Base-by-base conservation (phyloP, 306 rosid genomes). In the Trifolium pratense region DNA sequence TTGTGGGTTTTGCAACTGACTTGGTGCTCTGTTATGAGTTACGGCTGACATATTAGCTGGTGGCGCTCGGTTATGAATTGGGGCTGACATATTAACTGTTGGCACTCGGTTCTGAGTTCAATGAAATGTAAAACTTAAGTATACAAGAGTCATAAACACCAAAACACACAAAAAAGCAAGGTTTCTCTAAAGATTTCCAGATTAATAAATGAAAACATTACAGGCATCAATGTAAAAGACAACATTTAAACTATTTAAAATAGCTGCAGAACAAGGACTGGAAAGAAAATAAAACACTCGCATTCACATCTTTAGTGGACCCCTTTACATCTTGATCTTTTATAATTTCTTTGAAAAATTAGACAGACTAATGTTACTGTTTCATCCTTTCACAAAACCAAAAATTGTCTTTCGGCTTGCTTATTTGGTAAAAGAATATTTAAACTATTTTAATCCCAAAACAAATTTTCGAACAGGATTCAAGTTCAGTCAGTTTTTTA, bases 51-150 rank as follows among this genome's bases (percentile, higher is more conserved):
- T 18, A 70, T 29, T 83, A 68, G 43, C 45, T 32, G 65, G 84
- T 37, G 70, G 78, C 53, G 46, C 87, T 29, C 13, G 40, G 39
- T 59, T 59, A 31, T 59, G 89, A 84, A 82, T 81, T 23, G 79
- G 59, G 40, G 52, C 76, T 26, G 86, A 31, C 58, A 21, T 18
- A 72, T 45, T 83, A 68, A 48, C 40, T 17, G 65, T 80, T 49
- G 72, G 78, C 48, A 57, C 84, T 69, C 80, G 84, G 68, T 34
- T 85, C 92, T 93, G 68, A 83, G 73, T 87, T 81, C 37, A 81
- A 78, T 61, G 18, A 75, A 43, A 83, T 56, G 77, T 17, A 51
- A 39, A 63, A 31, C 26, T 26, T 75, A 42, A 66, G 62, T 56
- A 36, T 56, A 36, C 21, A 60, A 3, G 40, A 77, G 62, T 61